These are phyloP conservation scores for Powellomyces hirtus DNA, from an alignment of 192 early-diverging fungal species.

Conservation along the genomic window DNA sequence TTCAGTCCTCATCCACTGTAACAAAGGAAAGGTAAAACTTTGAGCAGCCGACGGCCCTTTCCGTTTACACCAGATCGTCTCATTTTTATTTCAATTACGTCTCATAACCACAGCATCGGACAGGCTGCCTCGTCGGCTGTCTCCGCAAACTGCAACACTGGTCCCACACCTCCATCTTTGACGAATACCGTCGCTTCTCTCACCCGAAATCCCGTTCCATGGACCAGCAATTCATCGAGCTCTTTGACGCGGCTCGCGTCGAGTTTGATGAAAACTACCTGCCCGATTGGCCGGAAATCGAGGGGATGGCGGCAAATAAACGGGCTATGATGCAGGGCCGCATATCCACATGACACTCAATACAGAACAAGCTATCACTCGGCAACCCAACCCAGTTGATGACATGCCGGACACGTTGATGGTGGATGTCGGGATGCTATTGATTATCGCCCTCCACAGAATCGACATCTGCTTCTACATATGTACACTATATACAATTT, in stretches of 20 bases:
- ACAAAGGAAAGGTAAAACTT: constrained; percentile 87
- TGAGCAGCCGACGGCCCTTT: background rate
- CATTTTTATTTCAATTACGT: background rate
- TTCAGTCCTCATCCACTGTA: constrained; percentile 92
- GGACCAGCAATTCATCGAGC: constrained; percentile 63
- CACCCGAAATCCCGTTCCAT: constrained; percentile 52
- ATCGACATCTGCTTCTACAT: no score
- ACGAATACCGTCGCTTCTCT: constrained; percentile 91
- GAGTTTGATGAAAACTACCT: constrained; percentile 37
- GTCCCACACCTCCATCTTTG: constrained; percentile 94
- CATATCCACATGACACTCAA: no score
- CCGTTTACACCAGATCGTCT: background rate
- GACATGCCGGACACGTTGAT: no score
- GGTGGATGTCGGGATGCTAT: no score
- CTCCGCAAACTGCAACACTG: constrained; percentile 92
- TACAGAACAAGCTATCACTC: no score
- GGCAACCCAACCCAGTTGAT: no score
- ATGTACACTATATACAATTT: no score
- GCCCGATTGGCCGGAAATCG: constrained; percentile 53
- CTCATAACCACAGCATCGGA: constrained; percentile 67
- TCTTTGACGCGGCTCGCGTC: constrained; percentile 51
- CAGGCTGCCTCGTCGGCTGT: constrained; percentile 96
- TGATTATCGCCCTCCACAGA: no score
- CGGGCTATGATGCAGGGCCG: background rate
- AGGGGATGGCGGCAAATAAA: constrained; percentile 21